Evolutionary conservation across 805 yeast genomes (phyloP), one percentile per base, ranked within the genome.

Genomic region (Barnettozyma populi): DNA sequence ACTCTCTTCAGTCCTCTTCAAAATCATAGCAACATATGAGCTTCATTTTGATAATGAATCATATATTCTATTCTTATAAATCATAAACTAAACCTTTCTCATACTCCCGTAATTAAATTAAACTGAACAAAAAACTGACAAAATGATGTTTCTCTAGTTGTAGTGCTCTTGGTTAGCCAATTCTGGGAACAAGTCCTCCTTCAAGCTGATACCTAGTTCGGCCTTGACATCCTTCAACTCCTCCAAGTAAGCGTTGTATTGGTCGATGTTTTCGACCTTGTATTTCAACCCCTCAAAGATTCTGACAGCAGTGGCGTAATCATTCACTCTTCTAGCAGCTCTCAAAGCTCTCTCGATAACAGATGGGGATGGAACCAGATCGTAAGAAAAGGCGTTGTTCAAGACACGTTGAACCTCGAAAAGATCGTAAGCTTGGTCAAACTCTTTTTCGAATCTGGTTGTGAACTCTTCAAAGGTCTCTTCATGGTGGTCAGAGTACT

Each of bases 321-420:
- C 99, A 73, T 94, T 89, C 59, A 94, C 98, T 75, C 98, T 88
- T 83, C 99, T 90, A 61, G 97, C 90, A 42, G 99, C 99, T 74
- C 87, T 83, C 67, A 94, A 78, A 43, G 99, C 99, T 73, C 86
- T 87, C 73, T 88, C 96, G 65, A 94, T 79, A 54, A 94, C 98
- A 53, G 86, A 80, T 57, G 99, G 99, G 27, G 99, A 92, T 58
- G 99, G 99, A 48, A 94, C 99, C 71, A 94, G 81, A 74, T 94
- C 99, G 77, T 94, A 94, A 14, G 98, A 87, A 77, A 94, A 94
- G 72, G 95, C 90, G 76, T 94, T 94, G 83, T 95, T 94, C 68
- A 94, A 80, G 52, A 94, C 90, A 78, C 99, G 88, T 71, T 83
- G 90, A 50, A 86, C 92, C 74, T 86, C 95, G 59, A 86, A 86